Evolutionary conservation across 257 asterid species (phyloP), one percentile per base, ranked within the genome.

Genomic region (Salvia miltiorrhiza): DNA sequence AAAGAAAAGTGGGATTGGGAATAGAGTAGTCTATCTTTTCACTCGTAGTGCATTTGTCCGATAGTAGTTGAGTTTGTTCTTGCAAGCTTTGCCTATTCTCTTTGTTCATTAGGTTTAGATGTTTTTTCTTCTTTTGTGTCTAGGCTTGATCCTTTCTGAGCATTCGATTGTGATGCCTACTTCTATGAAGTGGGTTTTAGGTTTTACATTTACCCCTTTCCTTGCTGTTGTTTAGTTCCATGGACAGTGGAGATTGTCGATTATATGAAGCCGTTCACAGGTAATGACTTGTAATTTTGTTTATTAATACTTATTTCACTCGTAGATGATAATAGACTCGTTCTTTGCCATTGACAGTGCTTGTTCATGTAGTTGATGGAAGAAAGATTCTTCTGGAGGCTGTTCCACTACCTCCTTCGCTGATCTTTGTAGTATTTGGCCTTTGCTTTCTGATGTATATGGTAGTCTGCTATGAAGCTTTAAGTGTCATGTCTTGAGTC

Each of bases 1-100:
- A 81, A 83, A 39, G 88, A 81, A 78, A 83, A 75, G 30, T 67
- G 86, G 88, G 84, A 64, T 74, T 80, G 87, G 86, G 79, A 79
- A 68, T 75, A 71, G 75, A 35, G 45, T 80, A 63, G 83, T 54
- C 70, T 45, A 65, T 77, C 70, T 76, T 72, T 70, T 78, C 78
- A 24, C 74, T 23, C 33, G 30, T 79, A 71, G 74, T 60, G 39
- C 72, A 61, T 79, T 48, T 56, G 45, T 44, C 33, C 49, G 14
- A 47, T 70, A 69, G 47, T 9, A 50, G 69, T 71, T 23, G 54
- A 67, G 78, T 70, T 63, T 67, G 73, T 39, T 75, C 79, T 59
- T 57, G 57, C 63, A 59, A 73, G 49, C 74, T 55, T 57, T 21
- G 43, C 35, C 44, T 59, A 64, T 59, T 73, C 72, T 47, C 67